Base-by-base conservation (phyloP, 2,329 filamentous ascomycete species). In the Talaromyces albobiverticillius region DNA sequence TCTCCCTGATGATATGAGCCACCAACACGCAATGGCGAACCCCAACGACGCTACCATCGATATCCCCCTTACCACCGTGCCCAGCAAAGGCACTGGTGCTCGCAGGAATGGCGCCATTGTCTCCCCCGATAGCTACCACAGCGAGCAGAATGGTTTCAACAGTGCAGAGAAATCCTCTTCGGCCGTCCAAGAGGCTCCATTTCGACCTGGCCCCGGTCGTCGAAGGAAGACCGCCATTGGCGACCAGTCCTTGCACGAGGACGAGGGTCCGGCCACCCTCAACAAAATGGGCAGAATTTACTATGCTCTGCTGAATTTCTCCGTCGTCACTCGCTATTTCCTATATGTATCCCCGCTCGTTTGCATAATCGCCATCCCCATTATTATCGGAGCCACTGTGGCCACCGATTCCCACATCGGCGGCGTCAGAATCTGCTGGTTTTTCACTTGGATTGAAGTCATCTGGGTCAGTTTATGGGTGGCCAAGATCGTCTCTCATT, bases 381-480 rank as follows among this genome's bases (percentile, higher is more conserved):
- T 87, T 59, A 80, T 86, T 56, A 71, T 86, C 14, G 82, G 82
- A n/a, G 79, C 79, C 5, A 81, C 79, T 0, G 76, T 64, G 32
- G 74, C 77, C 26, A 63, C 66, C 29, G 55, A 75, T 45, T 77
- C 78, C 7, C 73, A 68, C 25, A 81, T 85, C 58, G 81, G 79
- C 14, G 78, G 78, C 20, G 82, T 85, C 4, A 70, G 76, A 7
- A 74, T 84, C 38, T 73, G 79, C 51, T 84, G 80, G 76, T 82
- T 87, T 69, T 87, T 85, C 70, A 77, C 78, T 16, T 87, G 84
- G 84, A 72, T 86, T 34, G 83, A 86, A 66, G 77, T 86, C 45
- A 75, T 86, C 51, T 87, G 84, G 84, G 70, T 83, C 34, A 80
- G 79, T 62, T 71, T 87, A 56, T 87, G 84, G 84, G 75, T 75